phyloP scores from a whole-genome alignment of 1,139 yeast species.

The Hyphopichia pseudoburtonii region DNA sequence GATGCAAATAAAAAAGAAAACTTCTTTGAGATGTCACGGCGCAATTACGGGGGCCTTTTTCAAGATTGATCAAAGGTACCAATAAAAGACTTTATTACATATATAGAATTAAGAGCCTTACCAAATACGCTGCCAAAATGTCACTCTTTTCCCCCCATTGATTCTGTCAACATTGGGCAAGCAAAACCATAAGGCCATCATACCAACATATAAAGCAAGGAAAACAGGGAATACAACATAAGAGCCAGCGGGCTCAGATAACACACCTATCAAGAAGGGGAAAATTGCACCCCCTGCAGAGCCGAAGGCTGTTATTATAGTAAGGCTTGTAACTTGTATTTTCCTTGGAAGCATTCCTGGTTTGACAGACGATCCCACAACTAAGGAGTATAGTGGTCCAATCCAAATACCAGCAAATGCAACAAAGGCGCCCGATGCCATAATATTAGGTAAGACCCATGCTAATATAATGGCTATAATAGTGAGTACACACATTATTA shows the following conservation, averaged over 20 bases:
- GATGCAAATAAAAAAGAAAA: too few relatives aligned
- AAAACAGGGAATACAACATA: conserved; percentile 47
- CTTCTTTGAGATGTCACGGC: too few relatives aligned
- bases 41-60: too few relatives aligned
- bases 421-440: conserved; percentile 37
- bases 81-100: too few relatives aligned
- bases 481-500: conserved; percentile 24
- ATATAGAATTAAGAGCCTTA: too few relatives aligned
- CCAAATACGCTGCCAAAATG: conserved; percentile 4
- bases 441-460: conserved; percentile 37
- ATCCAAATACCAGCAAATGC: conserved; percentile 39
- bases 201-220: conserved; percentile 28
- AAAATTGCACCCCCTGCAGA: conserved; percentile 52
- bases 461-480: conserved; percentile 29
- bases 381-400: conserved; percentile 52
- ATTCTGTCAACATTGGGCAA: conserved; percentile 27
- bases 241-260: conserved; percentile 43
- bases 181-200: conserved; percentile 34
- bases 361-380: conserved; percentile 40
- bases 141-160: background rate
- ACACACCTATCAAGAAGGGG: conserved; percentile 49
- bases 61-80: too few relatives aligned
- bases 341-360: conserved; percentile 41
- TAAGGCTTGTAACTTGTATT: conserved; percentile 44
- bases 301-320: conserved; percentile 52